These are phyloP conservation scores for Pelargonium cotyledonis DNA, from an alignment of 441 rosid species.

Conservation along the genomic window DNA sequence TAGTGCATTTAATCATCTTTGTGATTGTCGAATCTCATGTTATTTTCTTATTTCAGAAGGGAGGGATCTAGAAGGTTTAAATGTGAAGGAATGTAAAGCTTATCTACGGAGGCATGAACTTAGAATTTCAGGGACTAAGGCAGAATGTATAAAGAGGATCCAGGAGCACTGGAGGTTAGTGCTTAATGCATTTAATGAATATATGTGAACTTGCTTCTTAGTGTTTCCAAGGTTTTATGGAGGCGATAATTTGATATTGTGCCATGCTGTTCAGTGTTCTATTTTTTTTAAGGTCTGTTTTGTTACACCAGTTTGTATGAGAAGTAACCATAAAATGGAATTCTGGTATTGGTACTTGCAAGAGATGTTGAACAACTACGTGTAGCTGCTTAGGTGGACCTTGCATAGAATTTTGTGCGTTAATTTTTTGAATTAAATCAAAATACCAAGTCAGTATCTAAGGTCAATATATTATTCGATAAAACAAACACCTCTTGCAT, in stretches of 20 bases:
- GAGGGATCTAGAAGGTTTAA: slow-evolving; percentile 2
- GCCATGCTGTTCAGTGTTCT: background rate
- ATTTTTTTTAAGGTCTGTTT: background rate
- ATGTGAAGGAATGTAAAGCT: slow-evolving; percentile 5
- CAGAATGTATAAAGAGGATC: background rate
- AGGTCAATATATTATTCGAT: no score
- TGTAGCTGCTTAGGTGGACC: background rate
- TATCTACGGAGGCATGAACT: background rate
- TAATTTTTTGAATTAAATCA: background rate
- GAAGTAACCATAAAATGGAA: background rate
- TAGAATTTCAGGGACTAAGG: slow-evolving; percentile 2
- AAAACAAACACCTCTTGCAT: no score
- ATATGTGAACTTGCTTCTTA: background rate
- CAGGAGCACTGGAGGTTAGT: slow-evolving; percentile 9
- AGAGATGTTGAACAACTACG: background rate
- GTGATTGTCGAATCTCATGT: background rate
- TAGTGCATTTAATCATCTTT: background rate
- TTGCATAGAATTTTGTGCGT: background rate
- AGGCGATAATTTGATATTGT: background rate
- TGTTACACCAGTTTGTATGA: background rate
- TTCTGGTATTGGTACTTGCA: background rate
- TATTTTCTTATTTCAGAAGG: background rate
- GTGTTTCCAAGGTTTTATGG: background rate
- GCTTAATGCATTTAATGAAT: background rate
- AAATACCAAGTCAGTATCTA: no score